These are phyloP conservation scores for Cinnamomum chago DNA, from an alignment of 164 flowering plant species.

Conservation along the genomic window DNA sequence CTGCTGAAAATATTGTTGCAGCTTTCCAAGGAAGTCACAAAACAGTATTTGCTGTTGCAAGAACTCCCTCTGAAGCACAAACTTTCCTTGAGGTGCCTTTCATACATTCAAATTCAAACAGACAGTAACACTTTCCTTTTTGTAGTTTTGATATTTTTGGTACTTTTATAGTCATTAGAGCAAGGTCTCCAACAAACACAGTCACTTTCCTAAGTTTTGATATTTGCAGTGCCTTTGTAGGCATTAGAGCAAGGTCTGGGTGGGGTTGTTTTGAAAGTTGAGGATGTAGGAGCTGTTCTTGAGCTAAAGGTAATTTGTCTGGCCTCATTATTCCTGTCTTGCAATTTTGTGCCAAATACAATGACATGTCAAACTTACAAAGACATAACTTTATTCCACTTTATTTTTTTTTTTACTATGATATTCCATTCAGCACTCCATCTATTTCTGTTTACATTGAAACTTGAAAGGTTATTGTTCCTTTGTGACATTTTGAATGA, in stretches of 20 bases:
- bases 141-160: not conserved
- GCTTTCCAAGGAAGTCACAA: constrained; percentile 70
- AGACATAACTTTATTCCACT: not conserved
- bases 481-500: not conserved
- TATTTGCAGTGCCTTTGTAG: constrained; percentile 25
- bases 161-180: not conserved
- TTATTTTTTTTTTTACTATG: not conserved
- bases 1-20: constrained; percentile 93
- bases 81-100: constrained; percentile 65
- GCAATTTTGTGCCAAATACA: not conserved
- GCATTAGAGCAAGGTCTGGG: constrained; percentile 83
- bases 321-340: not conserved
- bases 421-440: not conserved
- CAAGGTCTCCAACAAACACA: not conserved
- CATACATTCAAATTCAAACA: not conserved
- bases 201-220: not conserved
- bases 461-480: not conserved
- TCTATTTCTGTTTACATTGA: not conserved
- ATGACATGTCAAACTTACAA: too few relatives aligned
- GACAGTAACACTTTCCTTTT: not conserved
- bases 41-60: constrained; percentile 74
- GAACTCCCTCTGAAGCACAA: constrained; percentile 61
- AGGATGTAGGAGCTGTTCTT: constrained; percentile 53
- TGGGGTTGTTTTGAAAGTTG: constrained; percentile 75
- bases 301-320: constrained; percentile 58